Base-by-base conservation (phyloP, 192 early-diverging fungal species). In the Coemansia sp. region DNA sequence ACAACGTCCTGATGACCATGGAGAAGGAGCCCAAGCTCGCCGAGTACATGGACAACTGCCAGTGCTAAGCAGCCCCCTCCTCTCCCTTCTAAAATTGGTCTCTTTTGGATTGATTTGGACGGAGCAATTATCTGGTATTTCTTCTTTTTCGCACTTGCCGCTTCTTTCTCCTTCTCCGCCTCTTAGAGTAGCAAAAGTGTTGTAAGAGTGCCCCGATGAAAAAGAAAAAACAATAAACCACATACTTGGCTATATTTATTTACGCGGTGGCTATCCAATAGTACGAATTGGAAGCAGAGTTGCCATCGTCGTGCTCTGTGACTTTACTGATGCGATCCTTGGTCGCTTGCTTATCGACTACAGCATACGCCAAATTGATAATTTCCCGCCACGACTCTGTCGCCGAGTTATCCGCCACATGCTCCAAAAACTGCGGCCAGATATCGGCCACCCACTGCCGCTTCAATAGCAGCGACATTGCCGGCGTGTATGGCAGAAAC, bases 211-310 rank as follows among this genome's bases (percentile, higher is more conserved):
- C n/a, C n/a, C n/a, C n/a, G 46, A 1, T 27, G n/a, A 49, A 24
- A 49, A 49, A 19, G 14, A 6, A 17, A 42, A 43, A 42, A 43
- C 19, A 49, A 49, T 14, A 29, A 53, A 32, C 49, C 49, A 32
- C 14, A 53, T 15, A 17, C 15, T 53, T 49, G 19, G 6, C 43
- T 47, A 27, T 27, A 15, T 24, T 53, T 53, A 12, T 25, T 53
- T 31, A 31, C 6, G 68, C 71, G 5, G 85, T 86, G n/a, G 76
- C 62, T 14, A 83, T 46, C 76, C 79, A 86, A 64, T 86, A 84
- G 29, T 83, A 80, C 32, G 82, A 63, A 31, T 86, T 86, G 45
- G 73, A 74, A 2, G 76, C 83, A 35, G 83, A 77, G 62, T 86
- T 86, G 20, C 85, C 85, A 60, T 84, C 79, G 17, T 84, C 85